Evolutionary conservation across 1,284 basidiomycete species (phyloP).

Genomic region (Cutaneotrichosporon sp.): DNA sequence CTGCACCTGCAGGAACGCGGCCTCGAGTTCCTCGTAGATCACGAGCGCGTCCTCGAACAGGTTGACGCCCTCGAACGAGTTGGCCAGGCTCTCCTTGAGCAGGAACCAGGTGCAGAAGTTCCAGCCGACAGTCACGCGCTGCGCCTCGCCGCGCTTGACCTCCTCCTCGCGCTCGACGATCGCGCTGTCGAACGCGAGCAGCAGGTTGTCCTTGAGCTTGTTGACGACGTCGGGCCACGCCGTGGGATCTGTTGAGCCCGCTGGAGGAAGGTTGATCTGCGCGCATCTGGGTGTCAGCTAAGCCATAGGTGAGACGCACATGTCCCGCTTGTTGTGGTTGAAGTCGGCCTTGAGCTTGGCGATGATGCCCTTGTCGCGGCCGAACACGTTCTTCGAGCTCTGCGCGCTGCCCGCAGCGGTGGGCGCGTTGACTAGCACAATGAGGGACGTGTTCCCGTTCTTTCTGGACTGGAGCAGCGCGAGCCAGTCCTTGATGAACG

Average conservation of each 20-base stretch:
- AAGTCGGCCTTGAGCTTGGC: constrained; percentile 94
- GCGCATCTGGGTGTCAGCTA: constrained; percentile 64
- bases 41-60: constrained; percentile 84
- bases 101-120: constrained; percentile 97
- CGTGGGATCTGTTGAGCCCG: constrained; percentile 62
- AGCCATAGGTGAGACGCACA: constrained; percentile 57
- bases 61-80: constrained; percentile 86
- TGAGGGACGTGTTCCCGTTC: constrained; percentile 79
- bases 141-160: constrained; percentile 78
- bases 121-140: constrained; percentile 88
- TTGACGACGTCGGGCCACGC: constrained; percentile 86
- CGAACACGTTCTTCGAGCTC: constrained; percentile 56
- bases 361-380: constrained; percentile 61
- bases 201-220: constrained; percentile 85
- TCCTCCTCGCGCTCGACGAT: constrained; percentile 82
- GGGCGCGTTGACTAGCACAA: constrained; percentile 70
- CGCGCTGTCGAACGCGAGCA: constrained; percentile 77
- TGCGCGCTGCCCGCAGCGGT: constrained; percentile 55
- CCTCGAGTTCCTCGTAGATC: constrained; percentile 90
- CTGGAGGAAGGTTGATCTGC: constrained; percentile 59
- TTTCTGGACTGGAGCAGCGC: constrained; percentile 65
- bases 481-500: constrained; percentile 91
- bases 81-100: constrained; percentile 91
- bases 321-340: constrained; percentile 82
- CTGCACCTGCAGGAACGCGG: constrained; percentile 71